Base-by-base conservation (phyloP, 1,284 basidiomycete species). In the Chiua sp. region DNA sequence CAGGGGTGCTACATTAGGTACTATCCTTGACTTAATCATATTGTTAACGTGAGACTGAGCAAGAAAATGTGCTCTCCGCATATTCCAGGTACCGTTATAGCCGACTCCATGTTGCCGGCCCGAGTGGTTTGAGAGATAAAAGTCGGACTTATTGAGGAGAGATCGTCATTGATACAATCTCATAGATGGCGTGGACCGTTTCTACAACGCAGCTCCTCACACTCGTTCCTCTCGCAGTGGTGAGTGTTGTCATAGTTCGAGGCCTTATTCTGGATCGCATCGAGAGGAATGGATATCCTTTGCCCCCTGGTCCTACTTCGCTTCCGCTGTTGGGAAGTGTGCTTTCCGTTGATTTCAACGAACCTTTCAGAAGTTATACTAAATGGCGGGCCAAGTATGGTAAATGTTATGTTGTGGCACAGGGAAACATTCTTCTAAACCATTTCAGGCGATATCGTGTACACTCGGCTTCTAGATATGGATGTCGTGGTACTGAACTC, bases 401-500 rank as follows among this genome's bases (percentile, higher is more conserved):
- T 71, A 26, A 51, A 64, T 55, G 12, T 8, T 1, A 1, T 55
- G 0, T 4, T 15, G 4, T 12, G 1, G 26, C 46, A 12, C 32
- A 18, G n/a, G 26, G 18, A 53, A 32, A 20, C 2, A 20, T 33
- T 13, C 26, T 5, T 32, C 48, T 59, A 11, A 44, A 68, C 6
- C 4, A 35, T 42, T n/a, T 4, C 32, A 72, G 68, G 70, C 20
- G 68, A 69, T 47, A 54, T 72, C 7, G 46, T 72, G 39, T 66
- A 68, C 23, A 44, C 56, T 26, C 60, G 60, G 39, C 55, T 69
- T 23, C 47, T 72, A 51, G 61, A 50, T 20, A 59, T 51, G 56
- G 68, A 72, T 15, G 63, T 70, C 10, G 51, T 69, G 3, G 50
- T 68, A 46, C 39, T 72, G 20, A 72, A 69, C 26, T 60, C 67